Percentiles rank a stretch among this genome's conserved stretches.
phyloP scores from a whole-genome alignment of 2,329 filamentous ascomycete genomes.

The Pestalotiopsis fici region DNA sequence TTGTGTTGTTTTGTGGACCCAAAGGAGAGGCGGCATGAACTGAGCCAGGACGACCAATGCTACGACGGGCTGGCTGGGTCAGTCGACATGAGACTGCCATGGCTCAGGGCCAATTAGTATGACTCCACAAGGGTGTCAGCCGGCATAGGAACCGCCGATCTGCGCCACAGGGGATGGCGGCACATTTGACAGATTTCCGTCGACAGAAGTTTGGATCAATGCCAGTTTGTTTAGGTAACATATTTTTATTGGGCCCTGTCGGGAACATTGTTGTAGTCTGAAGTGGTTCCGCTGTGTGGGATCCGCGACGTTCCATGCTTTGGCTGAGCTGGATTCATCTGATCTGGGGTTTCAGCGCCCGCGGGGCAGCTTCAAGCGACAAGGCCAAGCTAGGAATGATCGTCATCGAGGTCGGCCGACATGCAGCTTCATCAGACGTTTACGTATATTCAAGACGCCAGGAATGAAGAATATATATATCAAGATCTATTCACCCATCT shows the following conservation, averaged over 20 bases:
- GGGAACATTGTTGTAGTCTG: neutral
- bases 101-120: neutral
- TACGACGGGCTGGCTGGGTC: neutral
- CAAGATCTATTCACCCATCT: neutral
- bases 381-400: neutral
- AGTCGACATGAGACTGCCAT: neutral
- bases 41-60: neutral
- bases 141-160: neutral
- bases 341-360: conserved; percentile 6
- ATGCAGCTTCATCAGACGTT: neutral
- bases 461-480: neutral
- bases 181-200: neutral
- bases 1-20: neutral
- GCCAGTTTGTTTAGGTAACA: neutral
- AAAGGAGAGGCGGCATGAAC: neutral
- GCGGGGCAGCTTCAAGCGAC: neutral
- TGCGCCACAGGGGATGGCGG: neutral
- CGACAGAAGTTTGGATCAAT: neutral
- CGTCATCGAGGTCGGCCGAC: neutral
- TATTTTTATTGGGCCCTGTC: neutral
- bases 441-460: neutral
- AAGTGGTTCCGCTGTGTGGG: neutral
- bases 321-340: conserved; percentile 1
- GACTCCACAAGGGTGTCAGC: neutral
- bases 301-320: conserved; percentile 8